These are phyloP conservation scores for Candida glaebosa DNA, from an alignment of 805 yeast genomes.

Conservation along the genomic window DNA sequence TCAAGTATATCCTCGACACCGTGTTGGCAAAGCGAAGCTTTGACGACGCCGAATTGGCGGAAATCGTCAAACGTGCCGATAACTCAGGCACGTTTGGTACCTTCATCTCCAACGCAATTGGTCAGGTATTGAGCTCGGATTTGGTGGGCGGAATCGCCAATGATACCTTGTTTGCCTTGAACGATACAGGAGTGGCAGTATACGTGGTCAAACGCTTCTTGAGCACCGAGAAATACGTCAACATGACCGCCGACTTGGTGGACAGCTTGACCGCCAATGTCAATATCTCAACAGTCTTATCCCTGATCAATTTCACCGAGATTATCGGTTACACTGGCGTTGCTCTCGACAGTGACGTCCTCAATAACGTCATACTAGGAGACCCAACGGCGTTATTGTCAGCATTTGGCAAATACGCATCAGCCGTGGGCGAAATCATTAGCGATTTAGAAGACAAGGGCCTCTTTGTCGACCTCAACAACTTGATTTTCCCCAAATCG, in stretches of 20 bases:
- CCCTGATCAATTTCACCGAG: conserved; percentile 24
- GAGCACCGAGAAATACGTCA: conserved; percentile 30
- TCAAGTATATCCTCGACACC: conserved; percentile 19
- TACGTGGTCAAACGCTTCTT: conserved; percentile 34
- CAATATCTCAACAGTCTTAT: conserved; percentile 12
- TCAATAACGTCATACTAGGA: conserved; percentile 4
- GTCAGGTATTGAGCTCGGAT: conserved; percentile 25
- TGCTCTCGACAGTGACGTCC: conserved; percentile 10
- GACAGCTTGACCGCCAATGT: conserved; percentile 29
- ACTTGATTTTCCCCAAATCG: conserved; percentile 26
- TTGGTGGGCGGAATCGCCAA: conserved; percentile 15
- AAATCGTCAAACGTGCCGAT: conserved; percentile 9
- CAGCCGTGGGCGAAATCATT: conserved; percentile 28
- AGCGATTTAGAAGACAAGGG: conserved; percentile 51
- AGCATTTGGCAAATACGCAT: conserved; percentile 22
- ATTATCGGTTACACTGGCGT: conserved; percentile 19
- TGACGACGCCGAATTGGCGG: neutral
- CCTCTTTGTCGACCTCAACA: conserved; percentile 33
- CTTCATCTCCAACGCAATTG: conserved; percentile 27
- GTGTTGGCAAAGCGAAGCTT: conserved; percentile 20
- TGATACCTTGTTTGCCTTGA: conserved; percentile 31
- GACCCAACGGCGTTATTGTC: conserved; percentile 8
- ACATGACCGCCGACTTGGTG: conserved; percentile 33
- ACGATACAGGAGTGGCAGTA: conserved; percentile 39
- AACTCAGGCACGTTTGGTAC: conserved; percentile 20